These are phyloP conservation scores for Albugo laibachii DNA, from an alignment of 352 stramenopile species.

Conservation along the genomic window DNA sequence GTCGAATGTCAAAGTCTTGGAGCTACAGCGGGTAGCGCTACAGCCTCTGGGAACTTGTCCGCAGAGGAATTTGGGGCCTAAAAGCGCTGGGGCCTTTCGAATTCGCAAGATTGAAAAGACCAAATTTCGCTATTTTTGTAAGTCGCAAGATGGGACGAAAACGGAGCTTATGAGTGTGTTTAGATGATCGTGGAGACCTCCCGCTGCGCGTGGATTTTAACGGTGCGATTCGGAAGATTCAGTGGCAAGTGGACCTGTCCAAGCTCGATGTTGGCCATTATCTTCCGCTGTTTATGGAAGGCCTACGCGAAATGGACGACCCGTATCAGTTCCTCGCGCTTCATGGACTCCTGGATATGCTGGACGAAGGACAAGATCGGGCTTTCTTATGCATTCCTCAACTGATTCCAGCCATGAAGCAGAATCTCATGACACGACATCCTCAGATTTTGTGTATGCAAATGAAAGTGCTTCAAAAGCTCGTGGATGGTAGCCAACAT, in stretches of 20 bases:
- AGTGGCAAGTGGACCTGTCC: constrained; percentile 10
- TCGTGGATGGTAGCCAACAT: constrained; percentile 43
- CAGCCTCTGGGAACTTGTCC: too few relatives aligned
- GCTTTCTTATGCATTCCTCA: constrained; percentile 15
- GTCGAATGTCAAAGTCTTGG: too few relatives aligned
- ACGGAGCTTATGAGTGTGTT: not conserved
- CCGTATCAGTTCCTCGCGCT: constrained; percentile 22
- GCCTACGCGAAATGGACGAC: constrained; percentile 23
- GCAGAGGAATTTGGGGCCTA: constrained; percentile 8
- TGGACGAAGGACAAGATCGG: constrained; percentile 15
- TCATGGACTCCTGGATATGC: constrained; percentile 21
- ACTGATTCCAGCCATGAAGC: constrained; percentile 53
- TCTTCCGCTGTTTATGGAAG: constrained; percentile 52
- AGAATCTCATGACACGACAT: constrained; percentile 71
- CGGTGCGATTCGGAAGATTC: constrained; percentile 37
- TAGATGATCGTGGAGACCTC: constrained; percentile 53
- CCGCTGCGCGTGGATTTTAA: constrained; percentile 56
- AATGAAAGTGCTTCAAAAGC: constrained; percentile 57
- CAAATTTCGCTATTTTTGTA: constrained; percentile 73
- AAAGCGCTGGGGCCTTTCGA: constrained; percentile 33
- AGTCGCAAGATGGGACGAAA: constrained; percentile 4
- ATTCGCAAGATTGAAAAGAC: constrained; percentile 46
- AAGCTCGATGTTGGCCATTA: constrained; percentile 32
- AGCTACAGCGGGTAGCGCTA: too few relatives aligned
- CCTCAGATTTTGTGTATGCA: constrained; percentile 49